These are phyloP conservation scores for Sonneratia caseolaris DNA, from an alignment of 345 rosid species.

Conservation along the genomic window DNA sequence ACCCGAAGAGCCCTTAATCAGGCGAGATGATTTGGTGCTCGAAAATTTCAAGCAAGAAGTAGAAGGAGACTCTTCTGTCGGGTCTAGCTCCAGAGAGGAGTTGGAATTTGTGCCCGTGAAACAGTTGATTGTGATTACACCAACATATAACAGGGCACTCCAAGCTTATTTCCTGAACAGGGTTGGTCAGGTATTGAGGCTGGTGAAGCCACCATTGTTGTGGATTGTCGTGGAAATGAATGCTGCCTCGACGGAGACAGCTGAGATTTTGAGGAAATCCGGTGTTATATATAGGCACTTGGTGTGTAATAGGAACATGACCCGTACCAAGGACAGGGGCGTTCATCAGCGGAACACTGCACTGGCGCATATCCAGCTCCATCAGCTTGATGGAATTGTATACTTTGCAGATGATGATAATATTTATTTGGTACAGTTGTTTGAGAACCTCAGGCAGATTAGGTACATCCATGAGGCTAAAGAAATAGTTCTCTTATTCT, in stretches of 20 bases:
- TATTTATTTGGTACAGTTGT: constrained; percentile 63
- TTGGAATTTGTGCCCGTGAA: constrained; percentile 39
- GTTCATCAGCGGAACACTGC: constrained; percentile 72
- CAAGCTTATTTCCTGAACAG: constrained; percentile 73
- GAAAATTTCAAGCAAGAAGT: constrained; percentile 27
- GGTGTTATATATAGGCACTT: constrained; percentile 88
- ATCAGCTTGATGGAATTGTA: constrained; percentile 72
- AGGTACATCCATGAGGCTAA: constrained; percentile 26
- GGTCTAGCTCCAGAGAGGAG: not conserved
- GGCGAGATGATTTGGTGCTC: constrained; percentile 18
- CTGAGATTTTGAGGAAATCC: constrained; percentile 64
- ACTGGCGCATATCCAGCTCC: constrained; percentile 68
- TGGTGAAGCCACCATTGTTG: constrained; percentile 65
- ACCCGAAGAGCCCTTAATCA: constrained; percentile 2
- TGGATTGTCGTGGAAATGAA: constrained; percentile 90
- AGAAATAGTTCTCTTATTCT: not conserved
- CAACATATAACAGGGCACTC: constrained; percentile 68
- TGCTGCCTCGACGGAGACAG: constrained; percentile 63
- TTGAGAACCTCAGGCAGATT: constrained; percentile 52
- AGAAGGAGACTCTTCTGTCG: not conserved
- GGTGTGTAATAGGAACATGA: constrained; percentile 43
- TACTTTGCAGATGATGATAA: constrained; percentile 85
- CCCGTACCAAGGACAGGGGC: constrained; percentile 54
- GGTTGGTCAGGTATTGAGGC: constrained; percentile 65
- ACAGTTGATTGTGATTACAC: constrained; percentile 74